These are phyloP conservation scores for Emericellopsis cladophorae DNA, from an alignment of 2,329 filamentous ascomycete genomes.

Conservation along the genomic window DNA sequence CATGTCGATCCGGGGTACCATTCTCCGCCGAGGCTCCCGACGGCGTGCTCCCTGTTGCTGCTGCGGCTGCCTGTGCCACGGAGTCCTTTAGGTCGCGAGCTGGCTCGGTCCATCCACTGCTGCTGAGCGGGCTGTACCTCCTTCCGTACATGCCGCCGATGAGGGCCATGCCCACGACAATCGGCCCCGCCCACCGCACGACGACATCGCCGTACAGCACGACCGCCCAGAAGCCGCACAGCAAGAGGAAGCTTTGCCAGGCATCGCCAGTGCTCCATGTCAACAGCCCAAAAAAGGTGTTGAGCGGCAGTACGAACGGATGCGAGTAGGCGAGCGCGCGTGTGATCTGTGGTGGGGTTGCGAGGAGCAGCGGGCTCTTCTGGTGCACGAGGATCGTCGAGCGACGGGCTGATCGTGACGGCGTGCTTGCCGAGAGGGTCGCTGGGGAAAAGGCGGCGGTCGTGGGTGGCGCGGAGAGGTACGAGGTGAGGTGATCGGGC, in stretches of 20 bases:
- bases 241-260: slow-evolving; percentile 91
- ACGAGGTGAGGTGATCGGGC: slow-evolving; percentile 52
- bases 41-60: neutral
- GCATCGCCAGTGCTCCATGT: slow-evolving; percentile 92
- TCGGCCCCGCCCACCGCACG: slow-evolving; percentile 70
- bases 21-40: slow-evolving; percentile 4
- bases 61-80: slow-evolving; percentile 5
- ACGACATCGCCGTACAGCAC: slow-evolving; percentile 78
- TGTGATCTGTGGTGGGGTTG: slow-evolving; percentile 90
- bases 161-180: slow-evolving; percentile 65
- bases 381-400: slow-evolving; percentile 93
- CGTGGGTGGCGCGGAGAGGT: slow-evolving; percentile 48
- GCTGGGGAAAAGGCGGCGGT: slow-evolving; percentile 83
- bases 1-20: slow-evolving; percentile 11
- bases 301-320: slow-evolving; percentile 81
- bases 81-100: slow-evolving; percentile 18
- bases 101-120: slow-evolving; percentile 57
- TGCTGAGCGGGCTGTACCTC: slow-evolving; percentile 80
- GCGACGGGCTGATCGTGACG: slow-evolving; percentile 51
- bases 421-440: slow-evolving; percentile 55
- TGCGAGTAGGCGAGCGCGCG: slow-evolving; percentile 91
- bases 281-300: slow-evolving; percentile 70
- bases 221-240: slow-evolving; percentile 74
- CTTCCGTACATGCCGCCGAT: slow-evolving; percentile 89
- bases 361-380: slow-evolving; percentile 84